Percentiles rank a stretch among this genome's conserved stretches.
Evolutionary conservation across 305 asterid genomes (phyloP).

Genomic region (Fraxinus nigra): DNA sequence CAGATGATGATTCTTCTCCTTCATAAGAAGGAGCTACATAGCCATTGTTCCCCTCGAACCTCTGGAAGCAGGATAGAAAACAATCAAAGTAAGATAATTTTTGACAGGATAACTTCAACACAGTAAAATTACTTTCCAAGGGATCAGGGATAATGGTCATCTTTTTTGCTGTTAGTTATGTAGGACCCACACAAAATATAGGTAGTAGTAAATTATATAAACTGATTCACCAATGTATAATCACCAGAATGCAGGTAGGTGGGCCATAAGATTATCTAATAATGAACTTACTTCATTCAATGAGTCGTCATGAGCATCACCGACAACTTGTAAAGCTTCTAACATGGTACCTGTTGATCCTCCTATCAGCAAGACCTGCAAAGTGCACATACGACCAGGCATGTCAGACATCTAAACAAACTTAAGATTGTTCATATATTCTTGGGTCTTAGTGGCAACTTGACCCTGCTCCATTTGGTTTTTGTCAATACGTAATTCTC

Average conservation of each 20-base stretch:
- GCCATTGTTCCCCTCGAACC: slow-evolving; percentile 65
- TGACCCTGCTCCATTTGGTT: background rate
- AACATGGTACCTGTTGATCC: slow-evolving; percentile 99
- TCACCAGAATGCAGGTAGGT: slow-evolving; percentile 18
- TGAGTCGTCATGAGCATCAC: slow-evolving; percentile 64
- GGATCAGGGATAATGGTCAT: slow-evolving; percentile 1
- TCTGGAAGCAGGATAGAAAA: slow-evolving; percentile 41
- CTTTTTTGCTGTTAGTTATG: slow-evolving; percentile 12
- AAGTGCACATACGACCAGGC: slow-evolving; percentile 19
- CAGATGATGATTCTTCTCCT: slow-evolving; percentile 76
- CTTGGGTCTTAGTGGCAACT: background rate
- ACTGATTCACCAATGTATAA: slow-evolving; percentile 5
- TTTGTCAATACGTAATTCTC: background rate
- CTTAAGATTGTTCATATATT: background rate
- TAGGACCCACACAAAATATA: slow-evolving; percentile 5
- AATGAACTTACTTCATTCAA: slow-evolving; percentile 67
- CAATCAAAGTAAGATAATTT: background rate
- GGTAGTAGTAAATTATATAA: slow-evolving; percentile 13
- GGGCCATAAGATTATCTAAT: background rate
- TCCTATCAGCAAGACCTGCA: slow-evolving; percentile 93
- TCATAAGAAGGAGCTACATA: slow-evolving; percentile 75
- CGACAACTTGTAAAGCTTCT: slow-evolving; percentile 89
- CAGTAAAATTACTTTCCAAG: slow-evolving; percentile 12
- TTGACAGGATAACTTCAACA: slow-evolving; percentile 17
- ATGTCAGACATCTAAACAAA: slow-evolving; percentile 5